Conservation (phyloP, 306 rosid genomes). For the Pachyrhizus erosus region DNA sequence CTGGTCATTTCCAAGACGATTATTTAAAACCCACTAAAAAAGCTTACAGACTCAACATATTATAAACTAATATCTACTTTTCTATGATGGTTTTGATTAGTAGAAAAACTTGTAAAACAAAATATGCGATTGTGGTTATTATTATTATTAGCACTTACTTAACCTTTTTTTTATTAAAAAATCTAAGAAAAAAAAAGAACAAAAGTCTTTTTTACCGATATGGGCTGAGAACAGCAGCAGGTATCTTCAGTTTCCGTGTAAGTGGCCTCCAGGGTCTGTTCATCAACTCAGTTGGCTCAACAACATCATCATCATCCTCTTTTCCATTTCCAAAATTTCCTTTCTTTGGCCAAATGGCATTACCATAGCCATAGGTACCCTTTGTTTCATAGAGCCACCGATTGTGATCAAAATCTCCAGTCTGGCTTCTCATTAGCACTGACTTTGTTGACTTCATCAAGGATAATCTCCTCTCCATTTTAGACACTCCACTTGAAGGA, state of each 20-base stretch:
- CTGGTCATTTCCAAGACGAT: neutral
- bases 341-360: constrained; percentile 94
- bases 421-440: constrained; percentile 82
- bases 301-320: constrained; percentile 60
- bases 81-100: neutral
- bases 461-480: constrained; percentile 90
- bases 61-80: neutral
- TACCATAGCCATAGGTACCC: constrained; percentile 98
- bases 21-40: neutral
- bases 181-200: neutral
- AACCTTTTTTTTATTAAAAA: neutral
- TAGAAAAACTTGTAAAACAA: neutral
- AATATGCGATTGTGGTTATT: neutral
- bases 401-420: constrained; percentile 93
- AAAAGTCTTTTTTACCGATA: constrained; percentile 61
- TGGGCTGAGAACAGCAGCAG: constrained; percentile 93
- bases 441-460: constrained; percentile 93
- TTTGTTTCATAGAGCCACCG: constrained; percentile 93
- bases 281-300: constrained; percentile 74
- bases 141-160: neutral
- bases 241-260: constrained; percentile 85
- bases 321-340: constrained; percentile 74
- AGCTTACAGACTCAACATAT: neutral
- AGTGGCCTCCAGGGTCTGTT: constrained; percentile 94
- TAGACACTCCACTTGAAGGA: constrained; percentile 72